phyloP scores from a whole-genome alignment of 371 early-diverging fungal species.

The Rhizomucor miehei region DNA sequence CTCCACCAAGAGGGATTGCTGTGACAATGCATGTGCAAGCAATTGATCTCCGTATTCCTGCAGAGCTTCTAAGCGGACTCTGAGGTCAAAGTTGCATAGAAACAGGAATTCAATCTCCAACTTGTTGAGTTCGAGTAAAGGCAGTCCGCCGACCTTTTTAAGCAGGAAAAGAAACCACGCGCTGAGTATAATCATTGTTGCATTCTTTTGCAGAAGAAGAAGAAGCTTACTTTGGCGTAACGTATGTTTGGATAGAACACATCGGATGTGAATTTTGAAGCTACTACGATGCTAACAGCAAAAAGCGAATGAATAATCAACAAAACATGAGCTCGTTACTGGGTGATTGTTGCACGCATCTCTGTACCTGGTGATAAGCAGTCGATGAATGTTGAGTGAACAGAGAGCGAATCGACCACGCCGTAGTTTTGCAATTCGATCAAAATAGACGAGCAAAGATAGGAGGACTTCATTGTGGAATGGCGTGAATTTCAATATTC shows the following conservation, averaged over 20 bases:
- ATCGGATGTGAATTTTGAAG: conserved; percentile 83
- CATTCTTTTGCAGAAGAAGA: background rate
- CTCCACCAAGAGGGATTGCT: background rate
- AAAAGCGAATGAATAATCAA: background rate
- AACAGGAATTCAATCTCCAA: conserved; percentile 88
- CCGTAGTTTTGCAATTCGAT: conserved; percentile 65
- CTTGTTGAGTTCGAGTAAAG: conserved; percentile 79
- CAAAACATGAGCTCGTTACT: no score
- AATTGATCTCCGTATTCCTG: conserved; percentile 69
- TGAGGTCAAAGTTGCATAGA: conserved; percentile 79
- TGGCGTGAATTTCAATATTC: conserved; percentile 77
- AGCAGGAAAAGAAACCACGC: no score
- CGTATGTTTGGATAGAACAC: conserved; percentile 78
- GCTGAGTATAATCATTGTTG: background rate
- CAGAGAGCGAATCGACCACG: conserved; percentile 49
- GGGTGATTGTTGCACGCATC: background rate
- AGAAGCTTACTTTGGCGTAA: conserved; percentile 61
- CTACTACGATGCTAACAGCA: conserved; percentile 62
- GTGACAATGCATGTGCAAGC: conserved; percentile 1
- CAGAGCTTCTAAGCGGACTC: conserved; percentile 65
- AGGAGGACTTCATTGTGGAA: conserved; percentile 76
- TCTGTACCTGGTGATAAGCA: conserved; percentile 64
- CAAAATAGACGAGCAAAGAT: conserved; percentile 80
- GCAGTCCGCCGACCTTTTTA: conserved; percentile 80
- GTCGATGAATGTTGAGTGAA: conserved; percentile 79